Evolutionary conservation across 1,284 basidiomycete species (phyloP), one percentile per base, ranked within the genome.

Genomic region (Ceratobasidium sp.): DNA sequence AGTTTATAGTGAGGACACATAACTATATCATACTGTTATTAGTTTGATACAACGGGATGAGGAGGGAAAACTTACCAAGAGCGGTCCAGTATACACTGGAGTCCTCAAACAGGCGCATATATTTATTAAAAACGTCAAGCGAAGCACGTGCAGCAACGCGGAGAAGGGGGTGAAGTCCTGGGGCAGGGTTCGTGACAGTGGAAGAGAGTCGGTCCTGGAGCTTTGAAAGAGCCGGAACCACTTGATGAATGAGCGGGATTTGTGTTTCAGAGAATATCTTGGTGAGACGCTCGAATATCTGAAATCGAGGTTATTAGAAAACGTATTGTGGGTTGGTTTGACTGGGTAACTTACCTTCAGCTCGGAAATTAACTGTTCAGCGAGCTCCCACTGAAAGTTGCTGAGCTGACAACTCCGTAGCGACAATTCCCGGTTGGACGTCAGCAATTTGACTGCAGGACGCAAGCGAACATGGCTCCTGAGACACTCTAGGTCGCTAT

Each of bases 1-100:
- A 60, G 42, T n/a, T 60, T 60, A n/a, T 60, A 45, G 13, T 25
- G 7, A 4, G 56, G 42, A 29, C 56, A 60, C 42, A 60, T 60
- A 4, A 60, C 56, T 60, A 32, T 3, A 1, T 17, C 5, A 47
- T 0, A 1, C 32, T 7, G 15, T 20, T 10, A 60, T 20, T 29
- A 7, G 17, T 4, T 20, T 15, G 12, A 22, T 13, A 10, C 5
- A 2, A 5, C 12, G n/a, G 8, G 15, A 17, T 8, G 22, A 27
- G 5, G 34, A 17, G 20, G 22, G 5, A 17, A 20, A 20, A 60
- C 56, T 32, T 45, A 47, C 56, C 56, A 1, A 60, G 12, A 3
- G 56, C 56, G 13, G 47, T 43, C 56, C 42, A 47, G 15, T 60
- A 60, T 20, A 60, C 32, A n/a, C 56, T 40, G n/a, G 42, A 60